Conservation (phyloP, 345 rosid species). For the Microthlaspi erraticum region DNA sequence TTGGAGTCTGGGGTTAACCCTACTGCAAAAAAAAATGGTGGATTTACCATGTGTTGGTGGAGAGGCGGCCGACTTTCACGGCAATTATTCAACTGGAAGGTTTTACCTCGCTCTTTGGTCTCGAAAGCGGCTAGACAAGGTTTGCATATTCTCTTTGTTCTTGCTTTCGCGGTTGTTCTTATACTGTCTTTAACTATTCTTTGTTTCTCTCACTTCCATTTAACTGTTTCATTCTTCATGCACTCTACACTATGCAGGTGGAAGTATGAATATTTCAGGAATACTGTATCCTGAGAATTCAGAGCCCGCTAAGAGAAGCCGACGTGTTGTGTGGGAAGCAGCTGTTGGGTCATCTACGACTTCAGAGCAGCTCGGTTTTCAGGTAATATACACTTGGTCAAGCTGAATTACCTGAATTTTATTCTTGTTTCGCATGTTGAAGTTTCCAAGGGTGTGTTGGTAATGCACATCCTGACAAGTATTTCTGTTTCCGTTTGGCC, state of each 20-base stretch:
- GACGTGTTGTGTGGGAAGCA: slow-evolving; percentile 80
- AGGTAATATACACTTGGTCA: slow-evolving; percentile 51
- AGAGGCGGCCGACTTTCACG: slow-evolving; percentile 92
- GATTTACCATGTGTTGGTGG: slow-evolving; percentile 86
- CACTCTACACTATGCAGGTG: slow-evolving; percentile 70
- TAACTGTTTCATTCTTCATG: slow-evolving; percentile 38
- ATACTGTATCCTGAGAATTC: slow-evolving; percentile 85
- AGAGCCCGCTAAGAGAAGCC: slow-evolving; percentile 87
- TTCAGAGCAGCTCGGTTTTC: slow-evolving; percentile 87
- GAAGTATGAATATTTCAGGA: slow-evolving; percentile 69
- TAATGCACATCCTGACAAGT: slow-evolving; percentile 7
- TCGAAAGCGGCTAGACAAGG: slow-evolving; percentile 96
- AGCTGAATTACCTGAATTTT: slow-evolving; percentile 20
- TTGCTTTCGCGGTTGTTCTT: slow-evolving; percentile 24
- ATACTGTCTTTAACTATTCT: slow-evolving; percentile 11
- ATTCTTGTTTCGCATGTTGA: slow-evolving; percentile 14
- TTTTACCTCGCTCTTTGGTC: slow-evolving; percentile 63
- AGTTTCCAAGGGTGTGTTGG: slow-evolving; percentile 2
- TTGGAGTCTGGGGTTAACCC: slow-evolving; percentile 59
- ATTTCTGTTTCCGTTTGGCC: slow-evolving; percentile 17
- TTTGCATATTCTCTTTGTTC: slow-evolving; percentile 46
- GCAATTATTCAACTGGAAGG: slow-evolving; percentile 84
- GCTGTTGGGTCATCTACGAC: slow-evolving; percentile 86
- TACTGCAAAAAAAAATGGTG: slow-evolving; percentile 60
- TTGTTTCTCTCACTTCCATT: slow-evolving; percentile 42